Evolutionary conservation across 2,329 filamentous ascomycete species (phyloP).

Genomic region (Aureobasidium sp.): DNA sequence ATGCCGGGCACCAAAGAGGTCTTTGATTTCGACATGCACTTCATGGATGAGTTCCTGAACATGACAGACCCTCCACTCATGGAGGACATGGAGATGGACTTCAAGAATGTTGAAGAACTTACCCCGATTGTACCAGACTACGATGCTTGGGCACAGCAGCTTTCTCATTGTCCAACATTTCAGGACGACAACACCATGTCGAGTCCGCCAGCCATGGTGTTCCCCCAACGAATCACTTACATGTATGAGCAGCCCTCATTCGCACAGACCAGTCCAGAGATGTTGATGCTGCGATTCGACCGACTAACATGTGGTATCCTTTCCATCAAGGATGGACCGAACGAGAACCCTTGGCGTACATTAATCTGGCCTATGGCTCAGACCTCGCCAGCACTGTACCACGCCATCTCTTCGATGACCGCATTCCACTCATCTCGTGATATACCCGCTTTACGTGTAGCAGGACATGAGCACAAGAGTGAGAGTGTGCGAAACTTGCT

Average conservation of each 20-base stretch:
- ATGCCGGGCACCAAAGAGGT: neutral
- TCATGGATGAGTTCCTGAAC: constrained; percentile 12
- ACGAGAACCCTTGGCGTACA: constrained; percentile 65
- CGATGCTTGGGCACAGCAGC: constrained; percentile 10
- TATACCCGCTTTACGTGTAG: constrained; percentile 49
- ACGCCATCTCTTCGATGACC: constrained; percentile 62
- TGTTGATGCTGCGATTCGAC: constrained; percentile 57
- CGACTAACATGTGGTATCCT: constrained; percentile 62
- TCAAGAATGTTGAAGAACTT: constrained; percentile 19
- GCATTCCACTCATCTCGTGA: constrained; percentile 60
- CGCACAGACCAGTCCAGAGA: constrained; percentile 44
- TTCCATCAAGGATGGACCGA: constrained; percentile 61
- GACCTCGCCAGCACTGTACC: constrained; percentile 57
- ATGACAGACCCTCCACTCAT: neutral
- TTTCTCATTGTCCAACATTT: constrained; percentile 1
- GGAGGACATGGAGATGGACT: constrained; percentile 8
- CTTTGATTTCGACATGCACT: constrained; percentile 13
- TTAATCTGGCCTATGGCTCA: constrained; percentile 62
- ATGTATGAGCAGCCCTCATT: constrained; percentile 26
- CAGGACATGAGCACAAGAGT: constrained; percentile 64
- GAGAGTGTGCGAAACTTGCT: constrained; percentile 53
- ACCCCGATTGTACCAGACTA: constrained; percentile 12
- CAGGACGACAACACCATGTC: neutral
- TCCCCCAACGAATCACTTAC: constrained; percentile 17
- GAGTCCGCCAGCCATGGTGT: constrained; percentile 1